phyloP scores from a whole-genome alignment of 495 filamentous ascomycete genomes.

The Penicillium steckii region DNA sequence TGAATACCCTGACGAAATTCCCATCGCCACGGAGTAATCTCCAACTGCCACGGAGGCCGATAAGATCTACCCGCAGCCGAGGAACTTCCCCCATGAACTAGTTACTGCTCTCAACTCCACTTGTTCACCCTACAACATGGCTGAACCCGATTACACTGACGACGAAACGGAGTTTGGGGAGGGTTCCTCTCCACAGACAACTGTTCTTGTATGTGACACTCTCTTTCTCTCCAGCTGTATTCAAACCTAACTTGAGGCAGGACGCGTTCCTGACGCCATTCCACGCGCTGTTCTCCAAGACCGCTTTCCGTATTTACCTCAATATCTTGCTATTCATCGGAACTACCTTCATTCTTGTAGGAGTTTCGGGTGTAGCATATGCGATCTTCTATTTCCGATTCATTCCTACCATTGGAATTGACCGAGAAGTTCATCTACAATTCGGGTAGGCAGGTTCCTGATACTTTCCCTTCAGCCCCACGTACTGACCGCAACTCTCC shows the following conservation, averaged over 20 bases:
- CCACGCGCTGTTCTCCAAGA: constrained; percentile 58
- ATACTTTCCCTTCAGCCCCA: neutral
- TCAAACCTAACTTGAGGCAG: constrained; percentile 22
- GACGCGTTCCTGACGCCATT: constrained; percentile 32
- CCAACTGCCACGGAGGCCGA: neutral
- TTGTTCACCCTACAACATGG: constrained; percentile 17
- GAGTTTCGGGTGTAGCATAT: constrained; percentile 66
- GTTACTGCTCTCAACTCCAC: neutral
- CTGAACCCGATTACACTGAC: constrained; percentile 28
- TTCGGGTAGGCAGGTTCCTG: constrained; percentile 59
- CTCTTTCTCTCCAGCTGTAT: neutral
- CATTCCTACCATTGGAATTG: constrained; percentile 69
- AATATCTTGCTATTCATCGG: constrained; percentile 62
- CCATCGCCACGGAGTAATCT: no score
- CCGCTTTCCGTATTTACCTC: constrained; percentile 69
- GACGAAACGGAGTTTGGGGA: constrained; percentile 29
- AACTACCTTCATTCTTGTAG: constrained; percentile 58
- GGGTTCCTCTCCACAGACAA: constrained; percentile 9
- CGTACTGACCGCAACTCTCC: neutral
- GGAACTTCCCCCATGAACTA: constrained; percentile 1
- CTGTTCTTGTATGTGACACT: constrained; percentile 11
- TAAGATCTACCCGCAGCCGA: neutral
- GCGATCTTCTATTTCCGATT: constrained; percentile 76
- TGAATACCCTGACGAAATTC: no score
- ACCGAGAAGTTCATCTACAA: constrained; percentile 72